Conservation (phyloP, 2,329 filamentous ascomycete species). For the Tolypocladium sp. region DNA sequence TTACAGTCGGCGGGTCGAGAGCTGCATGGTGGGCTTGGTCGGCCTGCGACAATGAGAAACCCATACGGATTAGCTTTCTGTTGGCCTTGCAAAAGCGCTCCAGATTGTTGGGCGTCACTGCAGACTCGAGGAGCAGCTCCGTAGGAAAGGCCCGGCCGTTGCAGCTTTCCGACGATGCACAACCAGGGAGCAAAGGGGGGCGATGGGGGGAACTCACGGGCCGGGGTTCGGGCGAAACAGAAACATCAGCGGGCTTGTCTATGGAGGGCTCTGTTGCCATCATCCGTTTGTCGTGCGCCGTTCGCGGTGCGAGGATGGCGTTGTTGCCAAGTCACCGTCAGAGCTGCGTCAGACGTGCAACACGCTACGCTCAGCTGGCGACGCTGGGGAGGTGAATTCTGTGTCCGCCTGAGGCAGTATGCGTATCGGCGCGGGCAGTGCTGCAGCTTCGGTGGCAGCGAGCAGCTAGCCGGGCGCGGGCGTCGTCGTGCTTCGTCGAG, state of each 20-base stretch:
- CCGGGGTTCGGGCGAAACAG: constrained; percentile 35
- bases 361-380: background rate
- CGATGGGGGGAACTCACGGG: constrained; percentile 23
- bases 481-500: background rate
- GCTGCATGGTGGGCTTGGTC: constrained; percentile 39
- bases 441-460: background rate
- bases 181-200: background rate
- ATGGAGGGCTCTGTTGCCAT: constrained; percentile 55
- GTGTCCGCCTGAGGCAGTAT: background rate
- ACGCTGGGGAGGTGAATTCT: background rate
- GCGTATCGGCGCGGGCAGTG: background rate
- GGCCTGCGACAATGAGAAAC: constrained; percentile 6
- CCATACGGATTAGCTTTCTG: constrained; percentile 14
- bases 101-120: background rate
- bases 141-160: background rate
- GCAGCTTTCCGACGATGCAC: background rate
- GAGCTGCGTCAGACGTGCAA: background rate
- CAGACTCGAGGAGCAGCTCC: background rate
- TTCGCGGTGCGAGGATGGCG: constrained; percentile 19
- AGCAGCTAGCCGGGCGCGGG: background rate
- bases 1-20: constrained; percentile 33
- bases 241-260: constrained; percentile 44
- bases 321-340: constrained; percentile 12
- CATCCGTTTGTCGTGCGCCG: constrained; percentile 42
- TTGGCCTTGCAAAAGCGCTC: background rate